Percentiles rank a stretch among this genome's conserved stretches.
Conservation (phyloP, 2,329 filamentous ascomycete genomes). For the Fusarium siculi region DNA sequence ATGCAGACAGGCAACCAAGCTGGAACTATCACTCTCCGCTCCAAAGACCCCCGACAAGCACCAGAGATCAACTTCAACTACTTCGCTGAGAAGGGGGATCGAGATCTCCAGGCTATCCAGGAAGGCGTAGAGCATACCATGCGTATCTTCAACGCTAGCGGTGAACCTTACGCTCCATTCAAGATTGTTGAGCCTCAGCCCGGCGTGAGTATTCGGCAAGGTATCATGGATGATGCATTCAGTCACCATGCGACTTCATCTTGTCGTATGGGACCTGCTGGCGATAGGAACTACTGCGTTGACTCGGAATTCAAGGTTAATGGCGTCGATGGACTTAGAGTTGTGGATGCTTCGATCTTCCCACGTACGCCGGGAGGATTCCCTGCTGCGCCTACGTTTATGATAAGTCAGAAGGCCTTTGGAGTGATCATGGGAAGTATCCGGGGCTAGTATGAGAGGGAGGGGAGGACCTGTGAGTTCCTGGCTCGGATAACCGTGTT, state of each 20-base stretch:
- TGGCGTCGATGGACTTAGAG: conserved; percentile 63
- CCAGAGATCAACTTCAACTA: conserved; percentile 72
- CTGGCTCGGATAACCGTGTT: fast-evolving
- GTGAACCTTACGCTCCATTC: conserved; percentile 38
- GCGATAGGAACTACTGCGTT: conserved; percentile 64
- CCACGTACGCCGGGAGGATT: conserved; percentile 47
- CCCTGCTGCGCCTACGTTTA: conserved; percentile 25
- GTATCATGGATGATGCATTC: conserved; percentile 61
- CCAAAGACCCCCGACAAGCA: conserved; percentile 69
- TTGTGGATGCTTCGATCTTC: conserved; percentile 70
- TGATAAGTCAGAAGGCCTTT: conserved; percentile 31
- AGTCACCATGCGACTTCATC: conserved; percentile 69
- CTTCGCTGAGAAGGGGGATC: conserved; percentile 52
- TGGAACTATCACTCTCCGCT: conserved; percentile 70
- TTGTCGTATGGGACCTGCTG: conserved; percentile 63
- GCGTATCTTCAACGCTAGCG: conserved; percentile 43
- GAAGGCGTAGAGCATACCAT: conserved; percentile 33
- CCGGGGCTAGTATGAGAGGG: fast-evolving
- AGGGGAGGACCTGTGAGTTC: too few relatives aligned
- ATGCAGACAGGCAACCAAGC: conserved; percentile 69
- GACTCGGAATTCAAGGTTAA: conserved; percentile 66
- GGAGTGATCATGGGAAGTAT: background rate
- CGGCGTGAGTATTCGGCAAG: conserved; percentile 57
- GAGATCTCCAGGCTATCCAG: conserved; percentile 15
- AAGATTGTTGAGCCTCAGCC: conserved; percentile 47